phyloP scores from a whole-genome alignment of 305 asterid species.

The Solanum aculeatissimum region DNA sequence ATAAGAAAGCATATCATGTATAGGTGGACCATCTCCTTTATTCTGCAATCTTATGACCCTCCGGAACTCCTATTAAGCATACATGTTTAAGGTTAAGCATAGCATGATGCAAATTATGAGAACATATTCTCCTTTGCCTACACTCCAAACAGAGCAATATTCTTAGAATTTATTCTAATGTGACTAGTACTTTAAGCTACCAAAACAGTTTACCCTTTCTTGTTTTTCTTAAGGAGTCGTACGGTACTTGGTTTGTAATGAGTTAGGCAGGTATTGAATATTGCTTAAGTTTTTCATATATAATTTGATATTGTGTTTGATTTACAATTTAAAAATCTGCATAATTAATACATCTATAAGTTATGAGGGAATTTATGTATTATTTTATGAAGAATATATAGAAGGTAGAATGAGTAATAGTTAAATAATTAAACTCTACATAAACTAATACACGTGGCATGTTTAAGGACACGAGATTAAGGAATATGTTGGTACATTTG shows the following conservation, averaged over 20 bases:
- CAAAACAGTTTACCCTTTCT: neutral
- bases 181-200: neutral
- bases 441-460: no score
- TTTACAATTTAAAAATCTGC: no score
- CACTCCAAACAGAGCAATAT: neutral
- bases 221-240: neutral
- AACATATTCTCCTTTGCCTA: neutral
- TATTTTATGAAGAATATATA: no score
- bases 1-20: conserved; percentile 11
- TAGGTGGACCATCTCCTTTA: conserved; percentile 22
- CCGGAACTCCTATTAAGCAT: conserved; percentile 15
- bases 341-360: no score
- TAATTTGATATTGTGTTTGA: neutral
- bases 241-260: no score
- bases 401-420: no score
- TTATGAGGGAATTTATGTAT: no score
- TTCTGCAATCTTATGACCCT: conserved; percentile 27
- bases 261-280: neutral
- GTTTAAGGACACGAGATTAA: no score
- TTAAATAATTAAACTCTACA: no score
- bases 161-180: neutral
- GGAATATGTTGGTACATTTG: no score
- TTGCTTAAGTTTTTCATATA: neutral
- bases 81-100: neutral
- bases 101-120: neutral